A percentile compares a stretch with the other conserved stretches of the same genome.
Conservation (phyloP, 2,329 filamentous ascomycete genomes). For the Scleromitrula shiraiana region DNA sequence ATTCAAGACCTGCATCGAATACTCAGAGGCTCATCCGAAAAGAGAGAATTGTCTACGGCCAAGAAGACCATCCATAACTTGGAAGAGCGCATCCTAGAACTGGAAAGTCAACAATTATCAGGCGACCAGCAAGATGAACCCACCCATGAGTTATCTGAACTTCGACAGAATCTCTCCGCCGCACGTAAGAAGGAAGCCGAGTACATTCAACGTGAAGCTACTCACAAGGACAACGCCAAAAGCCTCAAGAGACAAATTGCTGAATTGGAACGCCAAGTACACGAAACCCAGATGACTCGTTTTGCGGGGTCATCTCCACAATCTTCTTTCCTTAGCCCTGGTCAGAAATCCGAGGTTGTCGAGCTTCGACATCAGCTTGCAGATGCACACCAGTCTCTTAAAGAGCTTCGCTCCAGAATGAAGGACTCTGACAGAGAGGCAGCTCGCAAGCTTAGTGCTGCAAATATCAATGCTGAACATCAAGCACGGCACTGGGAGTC, state of each 20-base stretch:
- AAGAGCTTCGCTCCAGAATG: constrained; percentile 44
- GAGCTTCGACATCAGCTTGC: constrained; percentile 54
- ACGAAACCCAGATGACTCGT: constrained; percentile 52
- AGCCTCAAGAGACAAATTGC: constrained; percentile 56
- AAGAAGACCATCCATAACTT: constrained; percentile 57
- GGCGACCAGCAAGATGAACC: constrained; percentile 35
- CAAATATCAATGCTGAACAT: constrained; percentile 44
- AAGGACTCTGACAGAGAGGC: constrained; percentile 39
- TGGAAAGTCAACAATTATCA: constrained; percentile 34
- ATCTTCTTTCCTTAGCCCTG: constrained; percentile 43
- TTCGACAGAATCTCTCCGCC: constrained; percentile 55
- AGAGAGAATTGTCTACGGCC: constrained; percentile 39
- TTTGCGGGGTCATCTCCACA: constrained; percentile 39
- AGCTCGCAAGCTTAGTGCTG: constrained; percentile 34
- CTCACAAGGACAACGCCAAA: constrained; percentile 55
- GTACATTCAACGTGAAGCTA: constrained; percentile 55
- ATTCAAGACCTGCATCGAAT: constrained; percentile 43
- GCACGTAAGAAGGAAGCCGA: constrained; percentile 58
- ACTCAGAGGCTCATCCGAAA: constrained; percentile 28
- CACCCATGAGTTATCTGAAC: constrained; percentile 46
- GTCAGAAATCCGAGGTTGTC: constrained; percentile 47
- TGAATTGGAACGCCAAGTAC: constrained; percentile 59
- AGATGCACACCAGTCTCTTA: constrained; percentile 49
- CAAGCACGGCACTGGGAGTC: constrained; percentile 33
- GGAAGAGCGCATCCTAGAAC: constrained; percentile 45